Conservation (phyloP, 2,329 filamentous ascomycete genomes). For the Huntiella bhutanensis region DNA sequence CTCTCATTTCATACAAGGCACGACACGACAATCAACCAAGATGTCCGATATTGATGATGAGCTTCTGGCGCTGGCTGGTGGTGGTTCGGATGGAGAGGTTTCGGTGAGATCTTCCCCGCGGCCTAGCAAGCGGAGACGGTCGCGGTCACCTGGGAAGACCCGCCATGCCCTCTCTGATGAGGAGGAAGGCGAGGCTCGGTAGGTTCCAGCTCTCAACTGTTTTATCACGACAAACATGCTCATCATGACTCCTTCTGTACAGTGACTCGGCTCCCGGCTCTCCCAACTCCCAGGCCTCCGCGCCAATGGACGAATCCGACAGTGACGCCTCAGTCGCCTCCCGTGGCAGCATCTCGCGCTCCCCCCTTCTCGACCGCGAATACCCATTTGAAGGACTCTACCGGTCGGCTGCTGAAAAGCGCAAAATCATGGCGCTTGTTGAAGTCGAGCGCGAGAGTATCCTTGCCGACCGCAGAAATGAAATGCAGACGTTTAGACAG, state of each 20-base stretch:
- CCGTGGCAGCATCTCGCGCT: constrained; percentile 25
- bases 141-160: constrained; percentile 19
- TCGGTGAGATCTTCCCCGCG: neutral
- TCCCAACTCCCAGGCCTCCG: constrained; percentile 59
- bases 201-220: neutral
- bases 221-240: neutral
- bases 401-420: constrained; percentile 52
- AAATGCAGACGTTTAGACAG: constrained; percentile 66
- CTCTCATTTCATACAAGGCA: neutral
- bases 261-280: constrained; percentile 55
- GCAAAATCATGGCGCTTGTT: constrained; percentile 63
- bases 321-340: constrained; percentile 34
- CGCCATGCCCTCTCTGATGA: constrained; percentile 25
- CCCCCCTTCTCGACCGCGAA: constrained; percentile 30
- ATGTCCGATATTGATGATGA: constrained; percentile 91
- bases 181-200: constrained; percentile 56
- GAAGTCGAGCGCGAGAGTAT: constrained; percentile 85
- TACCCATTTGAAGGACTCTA: constrained; percentile 85
- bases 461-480: constrained; percentile 67
- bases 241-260: constrained; percentile 2
- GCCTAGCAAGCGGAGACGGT: neutral
- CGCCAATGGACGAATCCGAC: constrained; percentile 77
- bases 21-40: constrained; percentile 15
- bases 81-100: constrained; percentile 43
- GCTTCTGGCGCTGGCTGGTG: constrained; percentile 73